Evolutionary conservation across 768 basidiomycete genomes (phyloP), one percentile per base, ranked within the genome.

Genomic region (Russula compacta): DNA sequence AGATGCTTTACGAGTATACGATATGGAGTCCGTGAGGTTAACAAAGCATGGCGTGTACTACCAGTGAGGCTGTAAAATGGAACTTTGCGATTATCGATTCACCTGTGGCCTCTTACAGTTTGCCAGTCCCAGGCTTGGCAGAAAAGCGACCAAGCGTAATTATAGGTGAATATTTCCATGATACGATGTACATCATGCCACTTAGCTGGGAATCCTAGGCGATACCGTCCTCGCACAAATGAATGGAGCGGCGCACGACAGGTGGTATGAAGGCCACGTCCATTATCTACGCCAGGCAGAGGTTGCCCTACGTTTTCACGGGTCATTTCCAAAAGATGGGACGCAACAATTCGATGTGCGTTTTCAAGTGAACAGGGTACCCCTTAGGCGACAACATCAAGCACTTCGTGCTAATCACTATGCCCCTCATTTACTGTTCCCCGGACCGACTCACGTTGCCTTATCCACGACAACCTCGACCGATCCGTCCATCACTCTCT

Each of bases 291-390:
- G 10, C 2, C 44, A 60, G 6, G 7, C 35, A 32, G 42, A 48
- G 29, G 53, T 60, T 29, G 36, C 40, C 12, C 35, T 59, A 17
- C 21, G 42, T n/a, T 52, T 59, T 29, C 58, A 59, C 11, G 0
- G 11, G 1, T 59, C 58, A 10, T 59, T 59, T 44, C 40, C 21
- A 6, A 52, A 52, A 7, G 1, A 51, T 29, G 50, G 3, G 17
- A 44, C 7, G 11, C 15, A 52, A 36, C 33, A 24, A 17, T 59
- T 51, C 12, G 40, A 59, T 38, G 58, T 60, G 75, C 60, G 60
- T 15, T 86, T 85, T 69, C 75, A 77, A 49, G 70, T 83, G 50
- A 83, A 83, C 63, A 78, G 83, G 14, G 69, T 80, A 21, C 75
- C 82, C 0, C 73, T 79, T 15, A 76, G 80, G 5, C 73, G 83